Evolutionary conservation across 257 asterid species (phyloP).

Genomic region (Paulownia fortunei): DNA sequence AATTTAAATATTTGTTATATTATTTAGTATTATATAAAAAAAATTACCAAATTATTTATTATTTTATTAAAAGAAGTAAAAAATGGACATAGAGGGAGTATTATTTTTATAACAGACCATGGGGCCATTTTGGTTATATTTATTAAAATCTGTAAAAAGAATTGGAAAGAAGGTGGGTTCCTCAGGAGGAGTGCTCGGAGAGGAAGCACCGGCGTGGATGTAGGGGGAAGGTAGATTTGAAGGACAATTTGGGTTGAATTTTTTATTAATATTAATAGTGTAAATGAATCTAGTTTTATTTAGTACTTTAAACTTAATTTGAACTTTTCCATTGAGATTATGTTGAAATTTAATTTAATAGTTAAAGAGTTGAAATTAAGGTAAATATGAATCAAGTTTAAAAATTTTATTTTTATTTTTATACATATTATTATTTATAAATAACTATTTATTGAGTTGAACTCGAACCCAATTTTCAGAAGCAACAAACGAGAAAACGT

Average conservation of each 20-base stretch:
- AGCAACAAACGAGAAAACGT: too few species aligned
- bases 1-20: too few species aligned
- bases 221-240: slow-evolving; percentile 13
- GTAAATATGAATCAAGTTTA: too few species aligned
- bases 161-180: background rate
- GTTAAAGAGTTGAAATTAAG: too few species aligned
- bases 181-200: slow-evolving; percentile 9
- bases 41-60: too few species aligned
- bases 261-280: background rate
- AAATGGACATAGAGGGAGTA: background rate
- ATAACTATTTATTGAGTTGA: too few species aligned
- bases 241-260: background rate
- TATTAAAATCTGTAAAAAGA: background rate
- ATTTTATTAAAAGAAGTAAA: too few species aligned
- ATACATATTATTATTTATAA: too few species aligned
- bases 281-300: background rate
- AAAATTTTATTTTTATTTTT: too few species aligned
- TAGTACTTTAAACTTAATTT: too few species aligned
- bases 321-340: background rate
- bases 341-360: background rate
- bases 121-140: background rate
- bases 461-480: too few species aligned
- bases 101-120: background rate
- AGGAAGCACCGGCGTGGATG: slow-evolving; percentile 13
- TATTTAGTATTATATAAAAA: too few species aligned